phyloP scores from a whole-genome alignment of 495 filamentous ascomycete species.

The Penicillium soppii region DNA sequence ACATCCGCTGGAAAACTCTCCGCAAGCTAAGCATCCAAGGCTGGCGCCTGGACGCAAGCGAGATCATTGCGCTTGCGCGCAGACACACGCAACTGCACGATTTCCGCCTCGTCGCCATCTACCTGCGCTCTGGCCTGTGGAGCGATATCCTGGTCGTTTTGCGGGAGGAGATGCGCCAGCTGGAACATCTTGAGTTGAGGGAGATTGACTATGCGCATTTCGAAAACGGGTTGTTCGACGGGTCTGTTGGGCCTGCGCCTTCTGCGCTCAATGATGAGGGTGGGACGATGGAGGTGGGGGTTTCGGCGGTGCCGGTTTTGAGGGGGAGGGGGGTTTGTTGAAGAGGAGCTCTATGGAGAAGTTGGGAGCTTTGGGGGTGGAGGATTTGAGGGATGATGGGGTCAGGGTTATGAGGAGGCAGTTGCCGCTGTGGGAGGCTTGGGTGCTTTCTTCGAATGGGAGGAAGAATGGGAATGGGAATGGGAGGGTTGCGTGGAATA shows the following conservation, averaged over 20 bases:
- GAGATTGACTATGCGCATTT: constrained; percentile 60
- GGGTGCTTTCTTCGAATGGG: constrained; percentile 47
- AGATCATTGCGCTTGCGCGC: constrained; percentile 57
- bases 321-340: constrained; percentile 20
- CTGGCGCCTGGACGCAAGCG: constrained; percentile 59
- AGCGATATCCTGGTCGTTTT: constrained; percentile 57
- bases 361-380: constrained; percentile 29
- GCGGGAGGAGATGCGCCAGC: constrained; percentile 54
- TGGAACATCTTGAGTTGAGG: constrained; percentile 61
- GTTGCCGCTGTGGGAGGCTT: constrained; percentile 63
- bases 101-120: constrained; percentile 56
- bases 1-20: constrained; percentile 59
- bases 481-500: constrained; percentile 1
- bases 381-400: constrained; percentile 61
- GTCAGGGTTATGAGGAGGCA: constrained; percentile 48
- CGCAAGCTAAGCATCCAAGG: constrained; percentile 63
- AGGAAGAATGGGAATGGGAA: constrained; percentile 6
- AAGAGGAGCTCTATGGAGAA: constrained; percentile 22
- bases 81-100: constrained; percentile 59
- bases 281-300: constrained; percentile 4
- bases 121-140: constrained; percentile 61
- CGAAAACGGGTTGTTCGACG: too few relatives aligned
- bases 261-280: constrained; percentile 18
- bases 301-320: background rate
- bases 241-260: background rate